A percentile compares a stretch with the other conserved stretches of the same genome.
Conservation (phyloP, 2,329 filamentous ascomycete genomes). For the Cladophialophora yegresii region DNA sequence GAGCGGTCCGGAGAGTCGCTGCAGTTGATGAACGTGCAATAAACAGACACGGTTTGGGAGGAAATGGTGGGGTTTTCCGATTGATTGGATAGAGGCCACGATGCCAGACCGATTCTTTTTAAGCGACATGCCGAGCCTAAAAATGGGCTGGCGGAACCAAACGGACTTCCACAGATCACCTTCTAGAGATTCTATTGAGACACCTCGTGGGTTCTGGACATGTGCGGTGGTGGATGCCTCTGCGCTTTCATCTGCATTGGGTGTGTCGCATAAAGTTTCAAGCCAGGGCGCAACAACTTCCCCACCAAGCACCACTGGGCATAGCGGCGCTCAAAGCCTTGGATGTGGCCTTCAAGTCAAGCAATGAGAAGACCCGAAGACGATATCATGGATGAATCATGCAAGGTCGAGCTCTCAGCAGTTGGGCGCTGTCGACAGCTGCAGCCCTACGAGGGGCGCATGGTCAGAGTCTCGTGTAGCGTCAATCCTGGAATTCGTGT, state of each 20-base stretch:
- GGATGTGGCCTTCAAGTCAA: neutral
- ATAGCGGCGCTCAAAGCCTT: neutral
- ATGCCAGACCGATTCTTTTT: slow-evolving; percentile 20
- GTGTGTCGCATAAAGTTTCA: neutral
- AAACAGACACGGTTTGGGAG: slow-evolving; percentile 3
- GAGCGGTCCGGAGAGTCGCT: slow-evolving; percentile 9
- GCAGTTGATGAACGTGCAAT: slow-evolving; percentile 7
- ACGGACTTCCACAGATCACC: neutral
- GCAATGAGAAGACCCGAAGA: neutral
- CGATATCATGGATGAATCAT: neutral
- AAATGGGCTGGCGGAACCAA: slow-evolving; percentile 3
- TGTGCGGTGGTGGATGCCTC: neutral
- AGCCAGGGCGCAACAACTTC: neutral
- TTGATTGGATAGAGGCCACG: slow-evolving; percentile 12
- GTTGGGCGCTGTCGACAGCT: slow-evolving; percentile 4
- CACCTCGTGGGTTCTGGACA: neutral
- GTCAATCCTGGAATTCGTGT: neutral
- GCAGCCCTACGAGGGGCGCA: slow-evolving; percentile 12
- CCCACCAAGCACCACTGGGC: neutral
- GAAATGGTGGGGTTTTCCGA: neutral
- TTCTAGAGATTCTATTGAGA: neutral
- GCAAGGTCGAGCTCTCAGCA: neutral
- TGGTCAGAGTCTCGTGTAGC: neutral
- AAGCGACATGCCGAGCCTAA: slow-evolving; percentile 3
- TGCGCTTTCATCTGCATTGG: neutral